Evolutionary conservation across 768 basidiomycete species (phyloP).

Genomic region (Fistulinella prunicolor): DNA sequence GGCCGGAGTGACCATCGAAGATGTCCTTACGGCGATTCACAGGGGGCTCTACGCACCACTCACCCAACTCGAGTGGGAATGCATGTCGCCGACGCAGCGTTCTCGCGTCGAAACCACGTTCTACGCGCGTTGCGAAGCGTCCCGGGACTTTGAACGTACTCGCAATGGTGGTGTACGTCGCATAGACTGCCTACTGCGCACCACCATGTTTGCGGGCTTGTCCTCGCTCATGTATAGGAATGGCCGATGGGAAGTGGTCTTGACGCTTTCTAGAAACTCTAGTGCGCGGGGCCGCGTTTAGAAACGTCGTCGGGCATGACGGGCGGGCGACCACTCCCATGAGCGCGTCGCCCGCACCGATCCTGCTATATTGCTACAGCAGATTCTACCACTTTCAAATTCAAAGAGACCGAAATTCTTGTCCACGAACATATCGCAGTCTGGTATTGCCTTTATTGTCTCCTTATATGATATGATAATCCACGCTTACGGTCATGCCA

Average conservation of each 20-base stretch:
- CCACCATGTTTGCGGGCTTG: constrained; percentile 52
- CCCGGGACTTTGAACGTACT: constrained; percentile 34
- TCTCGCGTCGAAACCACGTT: constrained; percentile 41
- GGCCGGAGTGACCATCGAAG: constrained; percentile 48
- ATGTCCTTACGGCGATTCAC: constrained; percentile 50
- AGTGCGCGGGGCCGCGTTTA: not conserved
- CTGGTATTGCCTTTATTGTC: constrained; percentile 13
- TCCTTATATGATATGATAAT: not conserved
- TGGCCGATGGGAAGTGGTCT: constrained; percentile 38
- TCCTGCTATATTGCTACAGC: constrained; percentile 3
- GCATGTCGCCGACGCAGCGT: constrained; percentile 40
- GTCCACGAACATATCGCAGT: not conserved
- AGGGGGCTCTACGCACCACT: constrained; percentile 37
- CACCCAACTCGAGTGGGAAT: constrained; percentile 42
- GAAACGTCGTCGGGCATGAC: not conserved
- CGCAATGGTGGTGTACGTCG: constrained; percentile 44
- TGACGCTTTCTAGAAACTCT: constrained; percentile 44
- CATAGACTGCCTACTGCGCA: constrained; percentile 47
- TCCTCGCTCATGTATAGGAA: constrained; percentile 37
- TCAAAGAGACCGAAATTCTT: not conserved
- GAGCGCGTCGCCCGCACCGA: too few species aligned
- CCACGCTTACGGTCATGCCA: too few species aligned
- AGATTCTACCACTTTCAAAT: not conserved
- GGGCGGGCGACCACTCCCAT: too few species aligned
- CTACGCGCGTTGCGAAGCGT: constrained; percentile 43